A percentile compares a stretch with the other conserved stretches of the same genome.
phyloP scores from a whole-genome alignment of 169 alveolate species.

The Plasmodium fragile region DNA sequence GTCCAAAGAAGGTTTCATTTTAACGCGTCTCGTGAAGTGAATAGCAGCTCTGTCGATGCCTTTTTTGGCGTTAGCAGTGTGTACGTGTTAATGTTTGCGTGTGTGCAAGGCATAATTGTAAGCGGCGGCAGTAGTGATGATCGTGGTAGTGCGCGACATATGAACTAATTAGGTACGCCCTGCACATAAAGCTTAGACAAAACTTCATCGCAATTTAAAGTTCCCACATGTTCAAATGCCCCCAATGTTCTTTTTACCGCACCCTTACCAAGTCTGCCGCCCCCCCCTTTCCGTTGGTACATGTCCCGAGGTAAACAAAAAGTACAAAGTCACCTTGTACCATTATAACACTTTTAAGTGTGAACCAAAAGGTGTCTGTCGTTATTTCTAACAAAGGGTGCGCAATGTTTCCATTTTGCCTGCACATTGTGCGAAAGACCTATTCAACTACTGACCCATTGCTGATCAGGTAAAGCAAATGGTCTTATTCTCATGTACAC shows the following conservation, averaged over 20 bases:
- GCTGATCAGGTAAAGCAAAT: not conserved
- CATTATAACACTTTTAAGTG: not conserved
- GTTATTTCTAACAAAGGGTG: not conserved
- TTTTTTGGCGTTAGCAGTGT: not conserved
- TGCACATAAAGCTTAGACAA: not conserved
- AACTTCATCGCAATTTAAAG: not conserved
- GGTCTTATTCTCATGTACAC: not conserved
- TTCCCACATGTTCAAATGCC: not conserved
- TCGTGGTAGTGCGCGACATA: not conserved
- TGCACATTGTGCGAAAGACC: not conserved
- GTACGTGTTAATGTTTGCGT: not conserved
- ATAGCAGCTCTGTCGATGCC: not conserved
- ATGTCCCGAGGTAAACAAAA: too few species aligned
- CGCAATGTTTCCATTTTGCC: not conserved
- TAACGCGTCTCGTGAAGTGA: not conserved
- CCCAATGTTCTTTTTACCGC: not conserved
- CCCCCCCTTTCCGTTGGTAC: not conserved
- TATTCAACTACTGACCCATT: not conserved
- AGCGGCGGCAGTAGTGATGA: not conserved
- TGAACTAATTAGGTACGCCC: not conserved
- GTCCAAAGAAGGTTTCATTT: not conserved
- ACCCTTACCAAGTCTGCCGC: not conserved
- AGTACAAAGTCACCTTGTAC: not conserved
- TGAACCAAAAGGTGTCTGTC: not conserved
- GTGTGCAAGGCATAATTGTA: not conserved